phyloP scores from a whole-genome alignment of 1,284 basidiomycete genomes.

The Neonothopanus nambi region DNA sequence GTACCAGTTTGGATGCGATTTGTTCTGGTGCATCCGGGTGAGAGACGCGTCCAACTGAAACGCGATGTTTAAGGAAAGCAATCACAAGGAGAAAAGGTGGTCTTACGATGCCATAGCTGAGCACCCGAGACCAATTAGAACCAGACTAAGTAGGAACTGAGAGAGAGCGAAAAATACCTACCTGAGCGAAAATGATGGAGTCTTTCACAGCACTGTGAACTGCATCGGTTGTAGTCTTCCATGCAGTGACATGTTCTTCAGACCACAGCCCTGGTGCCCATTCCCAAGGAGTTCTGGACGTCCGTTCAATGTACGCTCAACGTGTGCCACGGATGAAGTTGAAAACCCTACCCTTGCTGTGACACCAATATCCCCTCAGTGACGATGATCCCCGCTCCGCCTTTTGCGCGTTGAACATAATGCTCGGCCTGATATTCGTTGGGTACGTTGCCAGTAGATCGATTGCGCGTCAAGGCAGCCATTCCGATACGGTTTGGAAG shows the following conservation, averaged over 20 bases:
- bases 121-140: background rate
- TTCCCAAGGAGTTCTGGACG: conserved; percentile 19
- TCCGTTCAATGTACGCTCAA: background rate
- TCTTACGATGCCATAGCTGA: conserved; percentile 19
- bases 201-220: conserved; percentile 21
- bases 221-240: conserved; percentile 24
- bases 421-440: conserved; percentile 20
- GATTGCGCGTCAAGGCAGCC: conserved; percentile 18
- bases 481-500: conserved; percentile 15
- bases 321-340: background rate
- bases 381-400: conserved; percentile 18
- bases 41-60: conserved; percentile 16
- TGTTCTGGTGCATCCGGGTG: conserved; percentile 19
- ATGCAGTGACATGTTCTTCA: conserved; percentile 21
- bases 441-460: conserved; percentile 16
- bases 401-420: conserved; percentile 18
- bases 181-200: conserved; percentile 12
- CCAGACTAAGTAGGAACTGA: background rate
- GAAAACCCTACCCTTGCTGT: conserved; percentile 15
- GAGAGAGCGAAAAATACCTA: background rate
- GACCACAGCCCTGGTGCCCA: conserved; percentile 23
- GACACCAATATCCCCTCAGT: conserved; percentile 19
- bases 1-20: conserved; percentile 4
- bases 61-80: background rate
- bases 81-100: too few relatives aligned